phyloP scores from a whole-genome alignment of 352 stramenopile genomes.

The Halophytophthora batemanensis region DNA sequence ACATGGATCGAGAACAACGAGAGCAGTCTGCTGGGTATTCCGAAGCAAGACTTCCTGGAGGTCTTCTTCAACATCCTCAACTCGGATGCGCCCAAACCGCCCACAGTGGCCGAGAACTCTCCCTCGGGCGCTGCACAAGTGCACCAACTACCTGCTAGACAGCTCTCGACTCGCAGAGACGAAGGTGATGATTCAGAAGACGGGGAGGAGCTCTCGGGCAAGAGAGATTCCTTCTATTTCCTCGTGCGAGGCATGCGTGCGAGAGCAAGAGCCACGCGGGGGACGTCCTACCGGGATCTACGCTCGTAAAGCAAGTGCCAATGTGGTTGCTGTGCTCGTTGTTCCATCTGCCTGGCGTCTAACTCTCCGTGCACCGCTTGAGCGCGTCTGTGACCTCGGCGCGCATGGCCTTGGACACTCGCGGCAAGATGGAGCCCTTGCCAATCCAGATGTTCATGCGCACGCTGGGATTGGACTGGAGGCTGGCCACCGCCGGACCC shows the following conservation, averaged over 20 bases:
- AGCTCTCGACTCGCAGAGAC: background rate
- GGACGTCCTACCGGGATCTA: conserved; percentile 3
- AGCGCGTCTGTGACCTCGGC: conserved; percentile 51
- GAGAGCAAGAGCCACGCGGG: conserved; percentile 12
- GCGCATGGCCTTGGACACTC: conserved; percentile 68
- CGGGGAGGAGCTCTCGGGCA: conserved; percentile 33
- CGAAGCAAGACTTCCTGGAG: conserved; percentile 58
- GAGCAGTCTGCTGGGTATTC: conserved; percentile 55
- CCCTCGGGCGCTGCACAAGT: conserved; percentile 8
- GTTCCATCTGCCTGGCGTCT: conserved; percentile 4
- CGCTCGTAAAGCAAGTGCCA: background rate
- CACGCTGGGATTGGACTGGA: conserved; percentile 37
- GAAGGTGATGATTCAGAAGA: conserved; percentile 16
- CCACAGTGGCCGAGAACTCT: background rate
- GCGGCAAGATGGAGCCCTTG: conserved; percentile 65
- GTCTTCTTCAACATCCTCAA: conserved; percentile 66
- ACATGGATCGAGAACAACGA: conserved; percentile 79
- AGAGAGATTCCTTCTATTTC: conserved; percentile 81
- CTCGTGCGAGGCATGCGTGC: conserved; percentile 55
- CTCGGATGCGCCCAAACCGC: conserved; percentile 25
- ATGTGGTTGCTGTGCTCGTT: background rate
- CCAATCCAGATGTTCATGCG: conserved; percentile 80
- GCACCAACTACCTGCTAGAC: conserved; percentile 8
- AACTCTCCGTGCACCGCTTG: conserved; percentile 16
- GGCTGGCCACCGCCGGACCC: conserved; percentile 57